These are phyloP conservation scores for Tetragonia tetragonoides DNA, from an alignment of 148 eudicot genomes.

Conservation along the genomic window DNA sequence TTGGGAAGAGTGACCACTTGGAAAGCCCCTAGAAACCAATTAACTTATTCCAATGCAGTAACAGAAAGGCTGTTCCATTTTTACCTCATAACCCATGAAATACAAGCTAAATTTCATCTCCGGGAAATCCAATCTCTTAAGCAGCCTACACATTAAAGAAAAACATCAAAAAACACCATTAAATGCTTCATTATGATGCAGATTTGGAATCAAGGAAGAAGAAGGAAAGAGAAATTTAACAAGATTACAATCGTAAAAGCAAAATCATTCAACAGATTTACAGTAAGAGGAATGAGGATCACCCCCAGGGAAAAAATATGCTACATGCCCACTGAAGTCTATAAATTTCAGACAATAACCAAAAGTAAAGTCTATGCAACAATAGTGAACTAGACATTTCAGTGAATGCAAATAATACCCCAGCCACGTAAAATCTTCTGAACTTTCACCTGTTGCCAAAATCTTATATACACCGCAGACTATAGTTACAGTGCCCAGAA, in stretches of 20 bases:
- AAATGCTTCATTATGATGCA: neutral
- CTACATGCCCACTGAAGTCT: neutral
- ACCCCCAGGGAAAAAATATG: neutral
- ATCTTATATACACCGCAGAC: too few relatives aligned
- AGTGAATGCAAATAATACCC: neutral
- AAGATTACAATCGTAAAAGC: neutral
- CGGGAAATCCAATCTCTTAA: slow-evolving; percentile 85
- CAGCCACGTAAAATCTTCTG: too few relatives aligned
- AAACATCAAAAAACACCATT: neutral
- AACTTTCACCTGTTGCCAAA: too few relatives aligned
- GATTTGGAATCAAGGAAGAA: neutral
- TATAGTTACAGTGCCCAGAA: too few relatives aligned
- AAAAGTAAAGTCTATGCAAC: neutral
- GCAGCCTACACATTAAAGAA: slow-evolving; percentile 53
- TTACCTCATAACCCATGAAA: slow-evolving; percentile 89
- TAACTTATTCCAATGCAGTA: neutral
- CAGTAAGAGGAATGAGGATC: neutral
- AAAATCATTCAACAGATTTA: neutral
- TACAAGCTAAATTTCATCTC: slow-evolving; percentile 85
- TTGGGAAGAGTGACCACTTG: neutral
- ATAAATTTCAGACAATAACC: neutral
- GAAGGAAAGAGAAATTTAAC: neutral
- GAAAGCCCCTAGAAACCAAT: neutral
- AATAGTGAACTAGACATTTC: neutral
- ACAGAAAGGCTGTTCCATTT: neutral